Evolutionary conservation across 768 basidiomycete species (phyloP).

Genomic region (Xerocomellus amylosporus): DNA sequence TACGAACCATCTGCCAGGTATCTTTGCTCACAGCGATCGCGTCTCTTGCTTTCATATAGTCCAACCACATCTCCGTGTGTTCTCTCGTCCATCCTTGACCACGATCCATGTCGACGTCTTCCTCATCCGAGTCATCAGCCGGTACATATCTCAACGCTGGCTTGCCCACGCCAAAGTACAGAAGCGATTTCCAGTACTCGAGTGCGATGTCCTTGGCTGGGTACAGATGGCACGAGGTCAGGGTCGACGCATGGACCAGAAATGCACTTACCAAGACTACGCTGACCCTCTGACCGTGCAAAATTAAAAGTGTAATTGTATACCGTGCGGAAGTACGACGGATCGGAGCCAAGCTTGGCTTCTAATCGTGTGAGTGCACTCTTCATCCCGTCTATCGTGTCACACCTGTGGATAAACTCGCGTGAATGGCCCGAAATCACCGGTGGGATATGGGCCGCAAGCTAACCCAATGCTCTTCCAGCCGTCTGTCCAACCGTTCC

Average conservation of each 20-base stretch:
- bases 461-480: conserved; percentile 73
- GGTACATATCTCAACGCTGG: conserved; percentile 55
- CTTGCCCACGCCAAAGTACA: conserved; percentile 67
- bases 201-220: conserved; percentile 67
- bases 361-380: conserved; percentile 52
- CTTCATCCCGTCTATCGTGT: conserved; percentile 63
- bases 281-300: conserved; percentile 69
- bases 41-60: conserved; percentile 63
- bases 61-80: conserved; percentile 72
- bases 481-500: conserved; percentile 72
- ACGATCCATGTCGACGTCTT: conserved; percentile 41
- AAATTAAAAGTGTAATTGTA: conserved; percentile 83
- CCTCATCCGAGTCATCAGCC: conserved; percentile 44
- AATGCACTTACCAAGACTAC: conserved; percentile 63
- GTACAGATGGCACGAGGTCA: background rate
- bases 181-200: conserved; percentile 75
- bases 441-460: background rate
- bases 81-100: conserved; percentile 60
- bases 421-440: conserved; percentile 3
- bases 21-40: conserved; percentile 83
- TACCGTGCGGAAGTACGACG: conserved; percentile 70
- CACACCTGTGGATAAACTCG: conserved; percentile 47
- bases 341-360: conserved; percentile 58
- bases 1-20: conserved; percentile 80
- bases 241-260: background rate